phyloP scores from a whole-genome alignment of 2,329 filamentous ascomycete genomes.

The Nannizzia gypsea region DNA sequence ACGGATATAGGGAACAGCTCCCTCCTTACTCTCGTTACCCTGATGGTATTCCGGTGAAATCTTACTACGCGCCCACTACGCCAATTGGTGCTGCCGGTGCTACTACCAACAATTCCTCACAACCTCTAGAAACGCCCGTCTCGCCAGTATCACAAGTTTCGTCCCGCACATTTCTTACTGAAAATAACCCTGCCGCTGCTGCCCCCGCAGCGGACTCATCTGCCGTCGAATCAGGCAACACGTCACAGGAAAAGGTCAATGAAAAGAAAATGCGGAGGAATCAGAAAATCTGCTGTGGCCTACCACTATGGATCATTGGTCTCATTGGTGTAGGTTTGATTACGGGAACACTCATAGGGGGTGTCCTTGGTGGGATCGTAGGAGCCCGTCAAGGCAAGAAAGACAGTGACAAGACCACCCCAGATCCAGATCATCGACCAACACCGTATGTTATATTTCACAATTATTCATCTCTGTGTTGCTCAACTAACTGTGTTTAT shows the following conservation, averaged over 20 bases:
- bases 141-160: conserved; percentile 24
- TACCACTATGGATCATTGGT: conserved; percentile 42
- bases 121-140: conserved; percentile 25
- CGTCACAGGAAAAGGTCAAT: conserved; percentile 22
- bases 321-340: conserved; percentile 37
- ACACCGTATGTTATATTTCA: not conserved
- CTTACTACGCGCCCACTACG: conserved; percentile 27
- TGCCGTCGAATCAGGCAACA: conserved; percentile 10
- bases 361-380: conserved; percentile 43
- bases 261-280: conserved; percentile 36
- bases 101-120: conserved; percentile 38
- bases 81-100: conserved; percentile 22
- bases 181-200: conserved; percentile 9
- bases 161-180: conserved; percentile 19
- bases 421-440: not conserved
- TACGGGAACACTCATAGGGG: conserved; percentile 41
- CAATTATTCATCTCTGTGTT: conserved; percentile 5
- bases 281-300: conserved; percentile 37
- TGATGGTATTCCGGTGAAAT: conserved; percentile 56
- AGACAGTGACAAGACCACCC: not conserved
- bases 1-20: conserved; percentile 81
- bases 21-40: conserved; percentile 88
- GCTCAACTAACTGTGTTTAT: not conserved
- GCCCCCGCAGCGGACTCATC: conserved; percentile 2
- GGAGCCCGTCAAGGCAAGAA: conserved; percentile 31